Base-by-base conservation (phyloP, 2,329 filamentous ascomycete species). In the Curvularia spicifera region DNA sequence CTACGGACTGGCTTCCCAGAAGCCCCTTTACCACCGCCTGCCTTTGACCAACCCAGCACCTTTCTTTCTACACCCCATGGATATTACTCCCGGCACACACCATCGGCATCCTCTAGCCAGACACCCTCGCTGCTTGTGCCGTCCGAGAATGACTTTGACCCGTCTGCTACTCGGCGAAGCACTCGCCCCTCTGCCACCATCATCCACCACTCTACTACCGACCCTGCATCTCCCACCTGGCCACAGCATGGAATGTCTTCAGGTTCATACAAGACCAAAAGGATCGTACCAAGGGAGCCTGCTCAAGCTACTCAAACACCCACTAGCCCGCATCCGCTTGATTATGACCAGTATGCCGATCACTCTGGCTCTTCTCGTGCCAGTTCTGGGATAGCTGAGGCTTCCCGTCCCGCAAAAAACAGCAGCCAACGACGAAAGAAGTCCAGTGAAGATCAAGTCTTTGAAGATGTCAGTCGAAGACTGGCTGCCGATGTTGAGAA, bases 1-100 rank as follows among this genome's bases (percentile, higher is more conserved):
- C 51, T 74, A 12, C 67, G 69, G 6, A 76, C 74, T 24, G 74
- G 74, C 4, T 71, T 67, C 15, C 70, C 72, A n/a, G 73, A 76
- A 10, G 61, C 67, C 39, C 51, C 68, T 15, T 43, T 71, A 39
- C 61, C 68, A 33, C 64, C 68, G 3, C 50, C 62, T 5, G 37
- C 49, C 8, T 68, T 65, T 33, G 55, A 57, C 18, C 63, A 65
- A 6, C 46, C 65, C 42, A 56, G 59, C n/a, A 60, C 55, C 13
- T 73, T 71, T 56, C 63, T 52, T 35, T 64, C 66, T 37, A 51
- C 64, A 24, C 58, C 70, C 12, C 65, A 66, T 22, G 49, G 62
- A 44, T 65, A 71, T 37, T 67, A 70, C 46, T 62, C 70, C 53
- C 64, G 67, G 22, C 63, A 70, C n/a, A 66, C 61, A 12, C 69